These are phyloP conservation scores for Aspergillus versicolor DNA, from an alignment of 2,329 filamentous ascomycete genomes.

Conservation along the genomic window DNA sequence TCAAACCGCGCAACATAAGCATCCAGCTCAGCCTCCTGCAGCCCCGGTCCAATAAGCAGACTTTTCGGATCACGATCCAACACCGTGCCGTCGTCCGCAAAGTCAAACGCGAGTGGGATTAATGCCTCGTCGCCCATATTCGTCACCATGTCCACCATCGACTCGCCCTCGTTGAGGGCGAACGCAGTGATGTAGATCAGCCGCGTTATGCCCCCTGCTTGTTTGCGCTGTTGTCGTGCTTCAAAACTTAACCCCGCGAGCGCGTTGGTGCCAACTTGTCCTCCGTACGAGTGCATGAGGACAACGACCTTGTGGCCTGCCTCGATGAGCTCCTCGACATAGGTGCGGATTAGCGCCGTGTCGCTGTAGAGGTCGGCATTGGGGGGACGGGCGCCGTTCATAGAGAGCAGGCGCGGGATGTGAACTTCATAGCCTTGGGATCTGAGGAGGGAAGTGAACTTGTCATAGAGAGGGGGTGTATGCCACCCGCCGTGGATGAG, in stretches of 20 bases:
- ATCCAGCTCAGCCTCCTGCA: neutral
- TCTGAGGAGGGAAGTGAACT: neutral
- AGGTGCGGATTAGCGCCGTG: neutral
- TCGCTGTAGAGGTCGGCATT: slow-evolving; percentile 10
- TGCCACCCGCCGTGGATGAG: slow-evolving; percentile 11
- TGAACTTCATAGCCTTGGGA: slow-evolving; percentile 7
- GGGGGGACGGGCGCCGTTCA: slow-evolving; percentile 11
- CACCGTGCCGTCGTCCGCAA: neutral
- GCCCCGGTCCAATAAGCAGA: neutral
- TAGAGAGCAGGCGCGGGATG: neutral
- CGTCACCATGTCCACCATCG: slow-evolving; percentile 6
- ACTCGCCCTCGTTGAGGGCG: neutral
- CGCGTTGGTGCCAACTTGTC: slow-evolving; percentile 12
- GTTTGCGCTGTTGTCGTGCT: neutral
- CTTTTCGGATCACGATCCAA: neutral
- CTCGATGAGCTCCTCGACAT: neutral
- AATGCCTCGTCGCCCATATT: neutral
- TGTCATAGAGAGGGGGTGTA: neutral
- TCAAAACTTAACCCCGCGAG: neutral
- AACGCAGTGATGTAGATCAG: neutral
- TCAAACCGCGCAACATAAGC: neutral
- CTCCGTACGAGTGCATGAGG: slow-evolving; percentile 15
- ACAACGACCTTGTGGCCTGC: slow-evolving; percentile 5
- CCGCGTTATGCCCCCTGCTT: neutral
- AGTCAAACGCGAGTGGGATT: slow-evolving; percentile 8